These are phyloP conservation scores for Osmanthus fragrans DNA, from an alignment of 257 asterid genomes.

Conservation along the genomic window DNA sequence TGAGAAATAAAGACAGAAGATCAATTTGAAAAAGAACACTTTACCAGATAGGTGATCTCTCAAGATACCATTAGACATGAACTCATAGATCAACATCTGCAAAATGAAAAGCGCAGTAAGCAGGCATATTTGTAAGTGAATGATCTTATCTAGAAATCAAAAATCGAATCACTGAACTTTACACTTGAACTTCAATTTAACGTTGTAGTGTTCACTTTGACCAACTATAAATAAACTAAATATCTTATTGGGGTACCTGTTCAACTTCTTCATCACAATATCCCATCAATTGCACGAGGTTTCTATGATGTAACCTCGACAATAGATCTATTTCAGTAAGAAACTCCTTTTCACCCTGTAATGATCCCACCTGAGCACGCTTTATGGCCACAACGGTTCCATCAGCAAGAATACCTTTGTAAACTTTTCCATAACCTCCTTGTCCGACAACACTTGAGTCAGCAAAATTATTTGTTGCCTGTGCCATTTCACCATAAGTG, in stretches of 20 bases:
- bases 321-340: conserved; percentile 87
- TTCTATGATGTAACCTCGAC: conserved; percentile 91
- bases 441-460: conserved; percentile 68
- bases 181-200: neutral
- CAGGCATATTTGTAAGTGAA: neutral
- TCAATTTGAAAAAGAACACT: conserved; percentile 1
- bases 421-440: conserved; percentile 98
- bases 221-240: neutral
- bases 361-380: conserved; percentile 90
- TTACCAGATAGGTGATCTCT: conserved; percentile 91
- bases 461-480: conserved; percentile 63
- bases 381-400: conserved; percentile 87
- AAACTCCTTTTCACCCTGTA: conserved; percentile 95
- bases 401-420: conserved; percentile 78
- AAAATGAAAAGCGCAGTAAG: conserved; percentile 26
- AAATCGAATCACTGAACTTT: neutral
- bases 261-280: conserved; percentile 96
- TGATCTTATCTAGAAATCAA: neutral
- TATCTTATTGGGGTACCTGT: conserved; percentile 54
- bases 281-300: conserved; percentile 82
- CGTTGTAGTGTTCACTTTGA: neutral
- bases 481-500: conserved; percentile 61
- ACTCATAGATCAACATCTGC: conserved; percentile 97
- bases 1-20: neutral
- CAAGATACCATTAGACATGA: conserved; percentile 84